phyloP scores from a whole-genome alignment of 192 early-diverging fungal genomes.

The Backusella mclennaniae region DNA sequence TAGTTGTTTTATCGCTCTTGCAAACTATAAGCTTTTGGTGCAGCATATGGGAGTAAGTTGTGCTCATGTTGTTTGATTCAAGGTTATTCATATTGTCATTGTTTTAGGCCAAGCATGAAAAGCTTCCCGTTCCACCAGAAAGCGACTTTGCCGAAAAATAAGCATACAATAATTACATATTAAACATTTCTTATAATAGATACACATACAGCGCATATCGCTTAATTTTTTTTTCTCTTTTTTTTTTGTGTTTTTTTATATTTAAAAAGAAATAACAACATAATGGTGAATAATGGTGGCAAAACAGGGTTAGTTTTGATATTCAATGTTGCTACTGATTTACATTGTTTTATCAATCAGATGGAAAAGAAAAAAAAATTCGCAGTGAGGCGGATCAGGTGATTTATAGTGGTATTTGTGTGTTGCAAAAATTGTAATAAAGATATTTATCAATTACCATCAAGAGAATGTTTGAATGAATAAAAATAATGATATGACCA shows the following conservation, averaged over 20 bases:
- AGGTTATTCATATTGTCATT: neutral
- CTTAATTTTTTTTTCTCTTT: too few species aligned
- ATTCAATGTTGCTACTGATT: too few species aligned
- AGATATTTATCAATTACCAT: too few species aligned
- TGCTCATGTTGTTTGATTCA: neutral
- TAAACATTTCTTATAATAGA: neutral
- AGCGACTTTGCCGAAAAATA: constrained; percentile 7
- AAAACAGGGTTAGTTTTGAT: too few species aligned
- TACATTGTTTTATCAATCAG: too few species aligned
- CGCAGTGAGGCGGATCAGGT: too few species aligned
- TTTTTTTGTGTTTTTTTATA: too few species aligned
- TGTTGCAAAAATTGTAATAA: too few species aligned
- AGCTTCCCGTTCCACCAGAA: constrained; percentile 24
- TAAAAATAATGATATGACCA: too few species aligned
- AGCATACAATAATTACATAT: neutral
- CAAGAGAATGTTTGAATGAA: too few species aligned
- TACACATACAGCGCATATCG: neutral
- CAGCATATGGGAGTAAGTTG: constrained; percentile 32
- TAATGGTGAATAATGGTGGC: neutral
- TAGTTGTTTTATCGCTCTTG: constrained; percentile 27
- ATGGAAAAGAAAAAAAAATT: too few species aligned
- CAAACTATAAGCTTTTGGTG: constrained; percentile 31
- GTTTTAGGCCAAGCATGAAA: constrained; percentile 34
- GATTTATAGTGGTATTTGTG: too few species aligned
- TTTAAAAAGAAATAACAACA: neutral